Percentiles rank a stretch among this genome's conserved stretches.
phyloP scores from a whole-genome alignment of 2,329 filamentous ascomycete species.

The Clarireedia paspali region DNA sequence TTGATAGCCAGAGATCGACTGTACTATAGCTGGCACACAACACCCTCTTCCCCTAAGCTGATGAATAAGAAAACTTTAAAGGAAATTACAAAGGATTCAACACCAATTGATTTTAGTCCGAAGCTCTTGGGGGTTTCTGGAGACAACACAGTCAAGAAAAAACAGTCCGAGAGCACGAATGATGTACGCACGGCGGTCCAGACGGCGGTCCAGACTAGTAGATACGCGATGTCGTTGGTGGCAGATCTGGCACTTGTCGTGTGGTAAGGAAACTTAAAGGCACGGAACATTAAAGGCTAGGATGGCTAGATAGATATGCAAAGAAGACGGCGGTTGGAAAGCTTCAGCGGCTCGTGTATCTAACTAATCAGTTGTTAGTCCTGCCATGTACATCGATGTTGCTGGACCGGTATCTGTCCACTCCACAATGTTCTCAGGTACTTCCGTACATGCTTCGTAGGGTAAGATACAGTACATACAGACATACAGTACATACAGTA shows the following conservation, averaged over 20 bases:
- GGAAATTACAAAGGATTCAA: neutral
- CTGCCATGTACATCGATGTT: neutral
- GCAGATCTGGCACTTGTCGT: constrained; percentile 3
- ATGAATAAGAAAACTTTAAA: neutral
- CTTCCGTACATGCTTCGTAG: neutral
- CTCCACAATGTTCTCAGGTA: neutral
- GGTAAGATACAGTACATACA: neutral
- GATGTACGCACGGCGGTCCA: neutral
- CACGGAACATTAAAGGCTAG: neutral
- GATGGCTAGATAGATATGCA: neutral
- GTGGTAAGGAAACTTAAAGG: neutral
- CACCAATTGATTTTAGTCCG: neutral
- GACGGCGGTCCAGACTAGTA: constrained; percentile 1
- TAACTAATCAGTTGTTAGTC: neutral
- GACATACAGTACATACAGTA: neutral
- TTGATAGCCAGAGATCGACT: neutral
- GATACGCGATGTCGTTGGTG: constrained; percentile 2
- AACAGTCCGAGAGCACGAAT: constrained; percentile 1
- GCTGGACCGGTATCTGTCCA: neutral
- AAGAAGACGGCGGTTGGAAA: neutral
- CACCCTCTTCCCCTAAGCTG: neutral
- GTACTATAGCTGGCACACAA: neutral
- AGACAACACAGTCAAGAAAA: neutral
- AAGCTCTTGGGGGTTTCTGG: neutral
- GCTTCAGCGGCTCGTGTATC: constrained; percentile 5